Evolutionary conservation across 169 alveolate species (phyloP).

Genomic region (Plasmodium billcollinsi): DNA sequence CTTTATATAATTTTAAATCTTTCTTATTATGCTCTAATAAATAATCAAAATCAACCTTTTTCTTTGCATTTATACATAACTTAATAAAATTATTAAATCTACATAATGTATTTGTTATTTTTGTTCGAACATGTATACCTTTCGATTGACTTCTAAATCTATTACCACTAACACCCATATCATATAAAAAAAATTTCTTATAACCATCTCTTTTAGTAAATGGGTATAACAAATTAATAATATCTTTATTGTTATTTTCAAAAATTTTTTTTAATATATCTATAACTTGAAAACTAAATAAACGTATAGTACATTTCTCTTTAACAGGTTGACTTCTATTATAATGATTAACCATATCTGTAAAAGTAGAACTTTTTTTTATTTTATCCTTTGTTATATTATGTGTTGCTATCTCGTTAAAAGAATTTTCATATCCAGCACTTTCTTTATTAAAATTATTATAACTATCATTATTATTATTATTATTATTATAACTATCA

Average conservation of each 20-base stretch:
- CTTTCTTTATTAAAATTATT: conserved; percentile 12
- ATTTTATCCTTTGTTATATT: conserved; percentile 42
- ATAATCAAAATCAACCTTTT: conserved; percentile 81
- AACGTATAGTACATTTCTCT: conserved; percentile 84
- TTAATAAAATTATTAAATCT: conserved; percentile 84
- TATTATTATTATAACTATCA: background rate
- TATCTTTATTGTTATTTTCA: conserved; percentile 81
- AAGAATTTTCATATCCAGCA: background rate
- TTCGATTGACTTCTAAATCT: conserved; percentile 66
- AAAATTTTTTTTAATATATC: conserved; percentile 85
- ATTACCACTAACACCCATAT: conserved; percentile 89
- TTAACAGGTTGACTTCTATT: conserved; percentile 79
- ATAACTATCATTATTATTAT: background rate
- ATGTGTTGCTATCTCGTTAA: conserved; percentile 3
- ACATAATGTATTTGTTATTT: conserved; percentile 74
- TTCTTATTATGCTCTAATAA: conserved; percentile 78
- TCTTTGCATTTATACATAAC: conserved; percentile 83
- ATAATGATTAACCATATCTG: conserved; percentile 50
- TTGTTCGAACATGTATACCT: conserved; percentile 78
- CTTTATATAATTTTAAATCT: conserved; percentile 74
- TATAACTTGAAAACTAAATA: conserved; percentile 89
- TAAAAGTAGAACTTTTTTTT: conserved; percentile 21
- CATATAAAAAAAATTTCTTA: conserved; percentile 84
- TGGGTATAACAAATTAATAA: conserved; percentile 84
- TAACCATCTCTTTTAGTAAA: conserved; percentile 82